phyloP scores from a whole-genome alignment of 345 rosid genomes.

The Leavenworthia alabamica region DNA sequence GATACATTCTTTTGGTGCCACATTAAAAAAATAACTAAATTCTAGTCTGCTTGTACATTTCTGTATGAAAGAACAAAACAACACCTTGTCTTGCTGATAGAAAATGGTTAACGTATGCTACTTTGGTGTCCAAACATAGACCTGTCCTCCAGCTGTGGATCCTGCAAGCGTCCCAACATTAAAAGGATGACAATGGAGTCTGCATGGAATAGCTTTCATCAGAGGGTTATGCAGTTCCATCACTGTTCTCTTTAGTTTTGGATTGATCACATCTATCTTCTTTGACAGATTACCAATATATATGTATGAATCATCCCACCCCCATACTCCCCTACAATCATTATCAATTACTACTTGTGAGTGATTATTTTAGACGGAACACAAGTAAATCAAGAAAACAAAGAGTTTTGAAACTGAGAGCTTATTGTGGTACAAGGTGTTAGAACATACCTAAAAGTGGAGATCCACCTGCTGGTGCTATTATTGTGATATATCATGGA shows the following conservation, averaged over 20 bases:
- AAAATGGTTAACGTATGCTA: neutral
- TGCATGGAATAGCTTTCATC: conserved; percentile 58
- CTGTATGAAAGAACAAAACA: neutral
- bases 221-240: conserved; percentile 40
- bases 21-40: no score
- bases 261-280: conserved; percentile 64
- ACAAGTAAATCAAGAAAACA: neutral
- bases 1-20: no score
- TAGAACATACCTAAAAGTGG: conserved; percentile 55
- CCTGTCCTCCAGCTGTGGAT: conserved; percentile 62
- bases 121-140: conserved; percentile 54
- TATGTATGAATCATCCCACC: conserved; percentile 79
- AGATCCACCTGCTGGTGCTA: conserved; percentile 59
- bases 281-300: conserved; percentile 54
- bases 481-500: conserved; percentile 50
- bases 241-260: conserved; percentile 25
- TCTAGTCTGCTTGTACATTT: no score
- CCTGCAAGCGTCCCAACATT: conserved; percentile 64
- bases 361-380: neutral
- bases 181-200: conserved; percentile 63
- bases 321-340: conserved; percentile 67
- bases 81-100: neutral
- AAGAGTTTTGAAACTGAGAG: neutral
- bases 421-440: neutral
- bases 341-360: neutral